These are phyloP conservation scores for Rosa hybrid DNA, from an alignment of 331 rosid species.

Conservation along the genomic window DNA sequence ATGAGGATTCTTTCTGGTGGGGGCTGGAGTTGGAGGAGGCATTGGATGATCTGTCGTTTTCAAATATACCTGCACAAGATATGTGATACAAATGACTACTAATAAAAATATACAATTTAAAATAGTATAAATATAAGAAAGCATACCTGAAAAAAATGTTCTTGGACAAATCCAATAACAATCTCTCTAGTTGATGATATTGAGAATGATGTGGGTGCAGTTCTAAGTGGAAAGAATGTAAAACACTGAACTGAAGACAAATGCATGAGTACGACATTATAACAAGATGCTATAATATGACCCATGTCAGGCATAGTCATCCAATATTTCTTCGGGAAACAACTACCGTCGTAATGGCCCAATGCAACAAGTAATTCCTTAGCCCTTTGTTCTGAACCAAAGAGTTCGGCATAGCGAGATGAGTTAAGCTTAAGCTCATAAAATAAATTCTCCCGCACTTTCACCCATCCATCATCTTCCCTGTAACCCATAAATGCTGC, in stretches of 20 bases:
- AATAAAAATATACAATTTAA: no score
- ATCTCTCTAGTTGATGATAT: not conserved
- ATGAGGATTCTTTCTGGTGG: not conserved
- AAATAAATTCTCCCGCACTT: not conserved
- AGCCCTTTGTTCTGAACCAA: not conserved
- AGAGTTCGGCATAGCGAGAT: not conserved
- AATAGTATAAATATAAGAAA: not conserved
- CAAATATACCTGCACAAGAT: not conserved
- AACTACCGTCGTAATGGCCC: not conserved
- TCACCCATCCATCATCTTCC: not conserved
- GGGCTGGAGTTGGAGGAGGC: not conserved
- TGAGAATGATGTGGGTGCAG: not conserved
- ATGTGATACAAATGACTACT: no score
- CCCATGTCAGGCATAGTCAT: constrained; percentile 22
- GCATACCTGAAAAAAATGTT: constrained; percentile 6
- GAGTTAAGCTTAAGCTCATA: not conserved
- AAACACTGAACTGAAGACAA: not conserved
- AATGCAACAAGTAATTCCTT: not conserved
- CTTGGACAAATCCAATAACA: not conserved
- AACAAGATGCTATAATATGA: constrained; percentile 5
- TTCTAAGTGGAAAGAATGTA: constrained; percentile 2
- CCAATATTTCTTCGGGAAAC: not conserved
- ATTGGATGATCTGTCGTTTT: not conserved
- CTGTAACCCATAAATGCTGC: not conserved
- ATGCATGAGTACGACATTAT: constrained; percentile 4